A percentile compares a stretch with the other conserved stretches of the same genome.
phyloP scores from a whole-genome alignment of 164 flowering plant species.

The Nymphaea thermarum region DNA sequence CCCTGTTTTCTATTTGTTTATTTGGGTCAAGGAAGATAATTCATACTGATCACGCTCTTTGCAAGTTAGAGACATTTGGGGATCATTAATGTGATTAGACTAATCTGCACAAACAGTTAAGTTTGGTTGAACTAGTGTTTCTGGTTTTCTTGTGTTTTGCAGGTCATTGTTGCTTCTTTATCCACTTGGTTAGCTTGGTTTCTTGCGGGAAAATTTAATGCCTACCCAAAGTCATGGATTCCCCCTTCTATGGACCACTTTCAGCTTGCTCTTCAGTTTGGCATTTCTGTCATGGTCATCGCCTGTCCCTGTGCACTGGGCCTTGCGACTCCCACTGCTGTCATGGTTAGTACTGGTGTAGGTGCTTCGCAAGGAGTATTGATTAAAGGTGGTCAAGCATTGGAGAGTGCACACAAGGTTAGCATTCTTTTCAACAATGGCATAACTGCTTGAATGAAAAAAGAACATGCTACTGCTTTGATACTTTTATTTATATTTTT shows the following conservation, averaged over 20 bases:
- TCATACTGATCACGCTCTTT: too few relatives aligned
- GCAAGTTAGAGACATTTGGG: too few relatives aligned
- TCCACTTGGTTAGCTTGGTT: conserved; percentile 82
- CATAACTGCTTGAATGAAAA: background rate
- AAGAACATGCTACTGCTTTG: too few relatives aligned
- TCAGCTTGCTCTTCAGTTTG: conserved; percentile 91
- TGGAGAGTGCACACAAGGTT: conserved; percentile 88
- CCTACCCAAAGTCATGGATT: conserved; percentile 74
- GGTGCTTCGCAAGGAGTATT: conserved; percentile 90
- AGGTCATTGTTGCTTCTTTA: conserved; percentile 63
- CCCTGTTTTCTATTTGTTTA: too few relatives aligned
- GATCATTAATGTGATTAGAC: too few relatives aligned
- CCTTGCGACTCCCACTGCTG: conserved; percentile 94
- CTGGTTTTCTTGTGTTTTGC: conserved; percentile 7
- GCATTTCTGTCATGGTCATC: conserved; percentile 91
- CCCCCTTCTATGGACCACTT: conserved; percentile 82
- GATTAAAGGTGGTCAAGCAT: conserved; percentile 90
- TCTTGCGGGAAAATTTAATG: conserved; percentile 54
- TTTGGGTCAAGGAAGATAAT: too few relatives aligned
- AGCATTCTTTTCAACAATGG: conserved; percentile 1
- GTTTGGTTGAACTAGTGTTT: background rate
- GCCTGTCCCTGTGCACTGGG: conserved; percentile 99
- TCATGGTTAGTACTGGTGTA: conserved; percentile 97
- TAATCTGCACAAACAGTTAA: too few relatives aligned
- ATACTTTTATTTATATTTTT: background rate